Base-by-base conservation (phyloP, 2,329 filamentous ascomycete species). In the Arachnomyces sp. region DNA sequence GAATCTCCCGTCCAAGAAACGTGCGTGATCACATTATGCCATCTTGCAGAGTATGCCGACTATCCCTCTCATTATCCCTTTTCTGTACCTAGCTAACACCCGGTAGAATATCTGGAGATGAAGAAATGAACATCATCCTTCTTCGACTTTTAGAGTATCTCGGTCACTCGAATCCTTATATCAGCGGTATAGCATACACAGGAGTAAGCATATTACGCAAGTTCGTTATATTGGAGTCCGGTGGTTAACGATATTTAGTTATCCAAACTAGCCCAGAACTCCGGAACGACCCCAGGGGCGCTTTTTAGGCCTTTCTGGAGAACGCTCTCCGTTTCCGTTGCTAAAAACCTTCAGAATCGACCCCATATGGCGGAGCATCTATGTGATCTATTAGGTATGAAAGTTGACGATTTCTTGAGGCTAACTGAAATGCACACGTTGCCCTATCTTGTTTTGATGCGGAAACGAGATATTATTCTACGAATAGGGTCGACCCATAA, bases 261-360 rank as follows among this genome's bases (percentile, higher is more conserved):
- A 30, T 71, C 83, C 14, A 80, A 79, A 44, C 71, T 96, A 36
- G 83, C 88, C 1, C 74, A 81, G 38, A 67, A 72, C 35, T 74
- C 79, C 31, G 70, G 72, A 2, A 70, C 77, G 29, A 81, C 77
- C 1, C 74, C 81, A 2, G 72, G 74, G 18, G 77, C 79, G 12
- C 67, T 98, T 0, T 81, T 96, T 42, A 79, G 81, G 40, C 88
- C 90, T 1, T 96, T 88, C 59, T 96, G 90, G 89, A 78, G 79
- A 49, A 90, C 77, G 20, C 71, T 98, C 33, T 89, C 87, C 0
- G 82, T 90, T 43, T 76, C 81, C 36, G 81, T 86, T 2, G 82
- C 92, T 18, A 90, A 88, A 57, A 86, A 94, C 51, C 73, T 96
- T 45, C 73, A 82, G 15, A 73, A 76, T 35, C 77, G 82, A 34